A percentile compares a stretch with the other conserved stretches of the same genome.
Evolutionary conservation across 2,329 filamentous ascomycete genomes (phyloP).

Genomic region (Scedosporium minutisporum): DNA sequence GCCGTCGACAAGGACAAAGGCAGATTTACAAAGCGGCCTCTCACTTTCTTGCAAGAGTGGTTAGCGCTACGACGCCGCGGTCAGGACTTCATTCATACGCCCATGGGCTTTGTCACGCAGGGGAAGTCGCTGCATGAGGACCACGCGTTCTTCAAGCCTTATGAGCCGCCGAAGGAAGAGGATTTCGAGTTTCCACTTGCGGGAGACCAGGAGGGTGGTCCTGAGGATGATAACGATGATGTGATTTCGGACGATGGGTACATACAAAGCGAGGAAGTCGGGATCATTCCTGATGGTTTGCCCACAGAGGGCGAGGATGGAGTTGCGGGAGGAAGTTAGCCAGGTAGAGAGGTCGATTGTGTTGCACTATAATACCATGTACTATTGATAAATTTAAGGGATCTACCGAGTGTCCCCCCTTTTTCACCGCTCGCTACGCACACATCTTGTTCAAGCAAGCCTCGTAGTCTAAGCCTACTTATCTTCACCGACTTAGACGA

Average conservation of each 20-base stretch:
- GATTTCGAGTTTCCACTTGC: neutral
- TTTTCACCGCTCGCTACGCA: no score
- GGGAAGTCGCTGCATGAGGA: conserved; percentile 35
- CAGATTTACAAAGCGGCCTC: conserved; percentile 13
- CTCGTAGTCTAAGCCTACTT: no score
- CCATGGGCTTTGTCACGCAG: conserved; percentile 47
- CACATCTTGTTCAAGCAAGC: no score
- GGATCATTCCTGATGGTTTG: no score
- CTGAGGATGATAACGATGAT: neutral
- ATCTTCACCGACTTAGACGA: neutral
- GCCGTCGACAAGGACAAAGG: conserved; percentile 6
- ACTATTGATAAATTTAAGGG: no score
- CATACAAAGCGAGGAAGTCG: no score
- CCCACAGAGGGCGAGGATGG: no score
- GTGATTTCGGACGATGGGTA: neutral
- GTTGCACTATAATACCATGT: no score
- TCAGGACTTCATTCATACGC: conserved; percentile 48
- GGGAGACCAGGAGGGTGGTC: neutral
- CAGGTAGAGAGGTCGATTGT: no score
- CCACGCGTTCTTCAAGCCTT: conserved; percentile 41
- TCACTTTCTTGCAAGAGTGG: conserved; percentile 47
- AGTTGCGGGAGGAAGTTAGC: no score
- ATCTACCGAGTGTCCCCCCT: no score
- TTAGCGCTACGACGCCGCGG: conserved; percentile 41
- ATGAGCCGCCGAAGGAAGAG: neutral